These are phyloP conservation scores for Zizania palustris DNA, from an alignment of 202 grass and related monocot genomes.

Conservation along the genomic window DNA sequence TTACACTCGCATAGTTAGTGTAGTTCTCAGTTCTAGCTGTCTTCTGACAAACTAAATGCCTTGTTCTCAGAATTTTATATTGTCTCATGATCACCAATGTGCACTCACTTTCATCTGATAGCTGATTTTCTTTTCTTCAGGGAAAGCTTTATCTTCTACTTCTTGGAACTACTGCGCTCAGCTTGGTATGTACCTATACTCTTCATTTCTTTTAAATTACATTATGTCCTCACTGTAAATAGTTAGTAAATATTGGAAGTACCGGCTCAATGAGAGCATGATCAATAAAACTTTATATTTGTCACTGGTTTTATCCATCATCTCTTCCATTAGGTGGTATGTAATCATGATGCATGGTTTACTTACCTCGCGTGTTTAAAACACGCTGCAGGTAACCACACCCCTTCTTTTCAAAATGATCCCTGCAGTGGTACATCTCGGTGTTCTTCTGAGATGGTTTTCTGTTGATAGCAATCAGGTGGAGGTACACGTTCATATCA, in stretches of 20 bases:
- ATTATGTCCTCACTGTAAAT: slow-evolving; percentile 2
- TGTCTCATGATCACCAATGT: too few relatives aligned
- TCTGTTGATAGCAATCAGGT: slow-evolving; percentile 80
- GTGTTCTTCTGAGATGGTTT: slow-evolving; percentile 95
- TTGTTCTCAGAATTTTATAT: too few relatives aligned
- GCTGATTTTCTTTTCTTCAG: too few relatives aligned
- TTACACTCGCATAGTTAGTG: background rate
- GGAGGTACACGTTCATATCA: slow-evolving; percentile 75
- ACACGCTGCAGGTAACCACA: slow-evolving; percentile 85
- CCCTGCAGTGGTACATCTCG: slow-evolving; percentile 92
- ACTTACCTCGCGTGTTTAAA: slow-evolving; percentile 29
- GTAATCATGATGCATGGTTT: slow-evolving; percentile 13
- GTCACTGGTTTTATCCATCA: background rate
- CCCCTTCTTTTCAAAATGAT: slow-evolving; percentile 98
- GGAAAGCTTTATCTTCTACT: too few relatives aligned
- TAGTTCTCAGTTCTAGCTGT: slow-evolving; percentile 18
- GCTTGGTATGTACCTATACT: too few relatives aligned
- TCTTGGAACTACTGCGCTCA: too few relatives aligned
- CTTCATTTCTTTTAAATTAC: too few relatives aligned
- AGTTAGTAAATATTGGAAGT: background rate
- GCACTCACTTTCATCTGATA: too few relatives aligned
- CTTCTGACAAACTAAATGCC: background rate
- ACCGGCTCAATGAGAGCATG: background rate
- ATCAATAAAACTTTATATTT: background rate
- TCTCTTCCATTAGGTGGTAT: slow-evolving; percentile 12